phyloP scores from a whole-genome alignment of 495 filamentous ascomycete species.

The Daldinia bambusicola region DNA sequence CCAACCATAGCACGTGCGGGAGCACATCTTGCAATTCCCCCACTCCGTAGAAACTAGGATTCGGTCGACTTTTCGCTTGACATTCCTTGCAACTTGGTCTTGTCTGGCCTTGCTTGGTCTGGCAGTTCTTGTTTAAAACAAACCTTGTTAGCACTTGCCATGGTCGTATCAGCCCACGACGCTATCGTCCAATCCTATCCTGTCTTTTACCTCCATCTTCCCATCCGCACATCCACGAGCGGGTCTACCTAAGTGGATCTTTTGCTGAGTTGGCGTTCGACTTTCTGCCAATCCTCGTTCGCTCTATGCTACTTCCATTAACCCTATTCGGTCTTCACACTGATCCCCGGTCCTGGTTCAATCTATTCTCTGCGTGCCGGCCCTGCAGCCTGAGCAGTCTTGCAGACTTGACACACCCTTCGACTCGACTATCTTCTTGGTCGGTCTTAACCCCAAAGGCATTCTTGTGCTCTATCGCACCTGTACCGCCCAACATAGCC shows the following conservation, averaged over 20 bases:
- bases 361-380: conserved; percentile 36
- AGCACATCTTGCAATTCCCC: conserved; percentile 29
- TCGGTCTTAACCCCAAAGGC: conserved; percentile 15
- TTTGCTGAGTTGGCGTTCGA: conserved; percentile 48
- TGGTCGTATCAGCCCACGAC: conserved; percentile 48
- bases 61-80: conserved; percentile 20
- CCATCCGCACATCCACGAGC: conserved; percentile 24
- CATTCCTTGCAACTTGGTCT: conserved; percentile 41
- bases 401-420: conserved; percentile 22
- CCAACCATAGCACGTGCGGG: conserved; percentile 40
- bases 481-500: conserved; percentile 26
- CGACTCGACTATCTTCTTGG: conserved; percentile 16
- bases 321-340: conserved; percentile 34
- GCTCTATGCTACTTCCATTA: conserved; percentile 12
- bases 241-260: conserved; percentile 43
- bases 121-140: conserved; percentile 21
- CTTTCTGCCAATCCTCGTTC: conserved; percentile 33
- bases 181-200: conserved; percentile 45
- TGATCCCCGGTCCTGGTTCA: conserved; percentile 26
- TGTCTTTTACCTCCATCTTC: conserved; percentile 17
- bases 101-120: conserved; percentile 12
- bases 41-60: conserved; percentile 28
- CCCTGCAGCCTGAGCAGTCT: conserved; percentile 20
- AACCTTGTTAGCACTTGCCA: conserved; percentile 41
- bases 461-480: conserved; percentile 19